These are phyloP conservation scores for Scedosporium apiospermum DNA, from an alignment of 2,329 filamentous ascomycete species.

Conservation along the genomic window DNA sequence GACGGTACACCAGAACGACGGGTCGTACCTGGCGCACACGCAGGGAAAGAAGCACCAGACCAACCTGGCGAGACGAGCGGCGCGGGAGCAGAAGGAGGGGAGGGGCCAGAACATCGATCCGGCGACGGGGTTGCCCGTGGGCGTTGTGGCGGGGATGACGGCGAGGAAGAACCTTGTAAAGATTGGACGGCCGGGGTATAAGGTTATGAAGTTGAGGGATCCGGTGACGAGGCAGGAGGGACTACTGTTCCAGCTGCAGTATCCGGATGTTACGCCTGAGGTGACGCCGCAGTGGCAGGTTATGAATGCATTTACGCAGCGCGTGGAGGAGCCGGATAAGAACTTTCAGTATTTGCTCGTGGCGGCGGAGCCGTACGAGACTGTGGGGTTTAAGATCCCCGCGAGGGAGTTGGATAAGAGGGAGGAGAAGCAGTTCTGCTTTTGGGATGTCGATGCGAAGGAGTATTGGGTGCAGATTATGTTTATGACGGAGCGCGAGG, in stretches of 20 bases:
- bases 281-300: conserved; percentile 79
- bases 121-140: conserved; percentile 60
- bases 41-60: conserved; percentile 99
- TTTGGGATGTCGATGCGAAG: conserved; percentile 92
- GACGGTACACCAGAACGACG: conserved; percentile 97
- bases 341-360: conserved; percentile 91
- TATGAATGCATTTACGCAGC: conserved; percentile 97
- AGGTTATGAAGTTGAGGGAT: conserved; percentile 93
- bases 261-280: conserved; percentile 75
- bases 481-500: conserved; percentile 97
- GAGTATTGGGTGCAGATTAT: conserved; percentile 97
- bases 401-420: conserved; percentile 84
- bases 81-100: conserved; percentile 89
- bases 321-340: conserved; percentile 88
- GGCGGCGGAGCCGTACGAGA: conserved; percentile 96
- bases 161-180: conserved; percentile 81
- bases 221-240: conserved; percentile 82
- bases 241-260: conserved; percentile 91
- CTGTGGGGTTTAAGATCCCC: conserved; percentile 91
- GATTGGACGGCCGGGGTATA: conserved; percentile 93
- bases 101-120: conserved; percentile 55
- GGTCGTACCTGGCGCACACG: conserved; percentile 95
- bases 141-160: conserved; percentile 58
- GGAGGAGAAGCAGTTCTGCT: conserved; percentile 82
- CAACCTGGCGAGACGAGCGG: conserved; percentile 88